phyloP scores from a whole-genome alignment of 2,329 filamentous ascomycete species.

The Cladorrhinum sp. region DNA sequence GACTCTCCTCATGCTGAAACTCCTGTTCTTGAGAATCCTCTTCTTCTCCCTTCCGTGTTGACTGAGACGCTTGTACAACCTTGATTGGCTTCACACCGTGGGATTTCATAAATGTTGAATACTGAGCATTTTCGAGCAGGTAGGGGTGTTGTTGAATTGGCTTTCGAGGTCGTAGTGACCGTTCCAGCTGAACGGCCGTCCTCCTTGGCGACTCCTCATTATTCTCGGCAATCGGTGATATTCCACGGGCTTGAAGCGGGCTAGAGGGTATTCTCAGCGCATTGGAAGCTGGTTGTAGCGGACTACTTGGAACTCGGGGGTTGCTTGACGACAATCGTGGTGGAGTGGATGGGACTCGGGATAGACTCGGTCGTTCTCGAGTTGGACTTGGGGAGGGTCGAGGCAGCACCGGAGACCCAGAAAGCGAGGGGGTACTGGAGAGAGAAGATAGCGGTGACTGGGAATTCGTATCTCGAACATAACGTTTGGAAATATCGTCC shows the following conservation, averaged over 20 bases:
- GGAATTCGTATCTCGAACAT: slow-evolving; percentile 32
- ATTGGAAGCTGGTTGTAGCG: background rate
- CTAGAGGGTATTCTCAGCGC: background rate
- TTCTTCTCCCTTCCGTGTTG: slow-evolving; percentile 30
- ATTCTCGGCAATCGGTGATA: slow-evolving; percentile 1
- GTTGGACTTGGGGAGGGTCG: background rate
- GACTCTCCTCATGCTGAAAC: slow-evolving; percentile 50
- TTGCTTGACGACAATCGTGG: background rate
- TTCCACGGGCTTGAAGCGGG: background rate
- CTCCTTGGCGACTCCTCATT: slow-evolving; percentile 20
- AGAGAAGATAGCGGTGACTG: slow-evolving; percentile 18
- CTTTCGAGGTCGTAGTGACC: slow-evolving; percentile 56
- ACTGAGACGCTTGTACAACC: slow-evolving; percentile 33
- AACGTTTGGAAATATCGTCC: slow-evolving; percentile 39
- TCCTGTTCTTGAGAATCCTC: slow-evolving; percentile 49
- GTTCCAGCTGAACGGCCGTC: slow-evolving; percentile 37
- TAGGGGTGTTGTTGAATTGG: slow-evolving; percentile 62
- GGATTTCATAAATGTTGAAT: slow-evolving; percentile 50
- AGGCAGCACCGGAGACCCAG: slow-evolving; percentile 28
- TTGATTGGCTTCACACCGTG: slow-evolving; percentile 54
- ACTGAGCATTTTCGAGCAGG: slow-evolving; percentile 53
- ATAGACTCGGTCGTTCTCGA: background rate
- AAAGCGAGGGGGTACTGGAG: slow-evolving; percentile 19
- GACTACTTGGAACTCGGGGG: background rate
- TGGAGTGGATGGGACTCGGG: background rate